Base-by-base conservation (phyloP, 2,329 filamentous ascomycete species). In the Colletotrichum aenigma region DNA sequence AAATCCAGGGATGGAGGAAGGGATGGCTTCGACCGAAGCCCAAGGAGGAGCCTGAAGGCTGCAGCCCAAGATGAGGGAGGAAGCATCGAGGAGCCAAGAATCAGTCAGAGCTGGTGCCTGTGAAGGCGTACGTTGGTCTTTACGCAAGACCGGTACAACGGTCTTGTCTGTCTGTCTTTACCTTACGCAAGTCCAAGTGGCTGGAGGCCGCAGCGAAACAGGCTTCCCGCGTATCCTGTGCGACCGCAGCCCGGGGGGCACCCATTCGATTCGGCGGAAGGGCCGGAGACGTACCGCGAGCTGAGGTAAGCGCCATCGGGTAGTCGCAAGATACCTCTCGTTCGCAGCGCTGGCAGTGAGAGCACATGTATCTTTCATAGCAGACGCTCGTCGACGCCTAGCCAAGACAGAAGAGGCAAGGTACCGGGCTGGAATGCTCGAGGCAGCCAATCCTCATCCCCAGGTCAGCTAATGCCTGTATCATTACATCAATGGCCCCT, bases 121-220 rank as follows among this genome's bases (percentile, higher is more conserved):
- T 21, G 48, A 43, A 34, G n/a, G 21, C 69, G 52, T 38, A 70
- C 34, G 26, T 24, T 13, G 21, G 26, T 15, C 28, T 56, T 26
- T 32, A 70, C 10, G 55, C 66, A 36, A 61, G n/a, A 48, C 43
- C n/a, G 43, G n/a, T 21, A 21, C 18, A 13, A 48, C 43, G 9
- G 69, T 70, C 76, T 56, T 21, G 3, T 48, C 38, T 48, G 38
- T n/a, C 18, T 48, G 38, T 12, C 36, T 43, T n/a, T n/a, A 70
- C 74, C 78, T 83, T 82, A 84, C 83, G 83, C 83, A 84, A 83
- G 78, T 80, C 77, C 78, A 66, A 81, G 82, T 83, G 82, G 83
- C 83, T 83, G 80, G 80, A 38, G 36, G 34, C 48, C 70, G 52
- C 30, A 68, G 60, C 10, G 36, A 72, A 48, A 68, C 34, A 56